Evolutionary conservation across 2,329 filamentous ascomycete species (phyloP).

Genomic region (Thyridium curvatum): DNA sequence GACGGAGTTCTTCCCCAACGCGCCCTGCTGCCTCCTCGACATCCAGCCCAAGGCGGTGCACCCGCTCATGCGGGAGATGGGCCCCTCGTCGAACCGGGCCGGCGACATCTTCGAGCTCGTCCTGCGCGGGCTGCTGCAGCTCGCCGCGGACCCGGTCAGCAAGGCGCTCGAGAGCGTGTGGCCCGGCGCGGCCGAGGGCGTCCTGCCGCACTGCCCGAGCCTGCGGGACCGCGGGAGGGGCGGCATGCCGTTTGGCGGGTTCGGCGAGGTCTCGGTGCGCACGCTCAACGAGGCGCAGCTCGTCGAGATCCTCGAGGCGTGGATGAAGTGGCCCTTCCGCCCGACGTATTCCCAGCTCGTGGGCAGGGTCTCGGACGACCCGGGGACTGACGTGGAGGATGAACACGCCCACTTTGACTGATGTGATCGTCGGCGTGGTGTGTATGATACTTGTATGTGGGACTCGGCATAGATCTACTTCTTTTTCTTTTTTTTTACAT

Average conservation of each 20-base stretch:
- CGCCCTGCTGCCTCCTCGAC: constrained; percentile 55
- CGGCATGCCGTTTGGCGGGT: constrained; percentile 32
- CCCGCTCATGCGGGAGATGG: constrained; percentile 39
- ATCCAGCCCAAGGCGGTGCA: constrained; percentile 54
- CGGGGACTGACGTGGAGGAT: constrained; percentile 11
- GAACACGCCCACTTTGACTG: constrained; percentile 5
- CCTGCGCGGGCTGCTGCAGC: constrained; percentile 30
- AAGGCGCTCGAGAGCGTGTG: constrained; percentile 45
- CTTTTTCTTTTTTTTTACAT: no score
- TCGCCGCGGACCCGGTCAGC: constrained; percentile 26
- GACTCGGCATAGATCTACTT: no score
- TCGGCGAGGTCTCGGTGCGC: constrained; percentile 31
- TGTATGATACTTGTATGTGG: no score
- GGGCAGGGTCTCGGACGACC: constrained; percentile 26
- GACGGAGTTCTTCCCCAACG: constrained; percentile 62
- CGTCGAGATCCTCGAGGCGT: constrained; percentile 51
- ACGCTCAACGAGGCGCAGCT: constrained; percentile 48
- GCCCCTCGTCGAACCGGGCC: constrained; percentile 28
- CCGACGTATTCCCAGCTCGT: constrained; percentile 44
- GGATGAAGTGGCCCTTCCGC: constrained; percentile 60
- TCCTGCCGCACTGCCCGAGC: constrained; percentile 41
- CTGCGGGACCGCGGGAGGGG: constrained; percentile 40
- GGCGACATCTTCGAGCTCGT: constrained; percentile 51
- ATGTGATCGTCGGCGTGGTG: no score
- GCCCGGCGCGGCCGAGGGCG: constrained; percentile 51